Base-by-base conservation (phyloP, 257 asterid genomes). In the Scutellaria barbata region DNA sequence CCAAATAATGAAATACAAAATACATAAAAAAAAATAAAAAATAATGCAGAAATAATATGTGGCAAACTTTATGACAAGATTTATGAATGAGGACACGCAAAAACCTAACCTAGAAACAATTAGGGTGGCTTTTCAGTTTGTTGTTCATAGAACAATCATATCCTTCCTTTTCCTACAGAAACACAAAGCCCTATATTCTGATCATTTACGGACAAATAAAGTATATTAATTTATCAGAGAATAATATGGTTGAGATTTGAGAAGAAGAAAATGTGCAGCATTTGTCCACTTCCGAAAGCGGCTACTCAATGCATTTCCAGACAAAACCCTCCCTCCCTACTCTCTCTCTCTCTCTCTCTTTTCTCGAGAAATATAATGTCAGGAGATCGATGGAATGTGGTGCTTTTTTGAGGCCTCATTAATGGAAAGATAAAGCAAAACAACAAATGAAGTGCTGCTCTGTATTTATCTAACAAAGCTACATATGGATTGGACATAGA, bases 281-380 rank as follows among this genome's bases (percentile, higher is more conserved):
- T 48, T 74, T 86, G 92, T 84, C 90, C 82, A 83, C 72, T 69
- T 80, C 33, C 74, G 94, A 88, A 82, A 86, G 84, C 84, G 74
- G 78, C 74, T 40, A 72, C 62, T 82, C 80, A 60, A 68, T 75
- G 80, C 81, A 82, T 81, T 63, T 37, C 58, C 78, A 81, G 85
- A 86, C 86, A 85, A 81, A 81, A 63, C 55, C 73, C 74, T 58
- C 66, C 47, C n/a, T 18, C 9, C 55, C 51, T 45, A 11, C 66
- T 61, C 61, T 35, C 54, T 17, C 20, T 12, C 41, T 35, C 62
- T 69, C 53, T 68, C 13, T 52, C 62, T 55, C 68, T 52, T 41
- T 30, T 30, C 35, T 30, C 35, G 35, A 30, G 35, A 30, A 30
- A 30, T 30, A 30, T 30, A 30, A 2, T 30, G 35, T 30, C 35